Percentiles rank a stretch among this genome's conserved stretches.
phyloP scores from a whole-genome alignment of 495 filamentous ascomycete genomes.

The Hyaloscypha bicolor region DNA sequence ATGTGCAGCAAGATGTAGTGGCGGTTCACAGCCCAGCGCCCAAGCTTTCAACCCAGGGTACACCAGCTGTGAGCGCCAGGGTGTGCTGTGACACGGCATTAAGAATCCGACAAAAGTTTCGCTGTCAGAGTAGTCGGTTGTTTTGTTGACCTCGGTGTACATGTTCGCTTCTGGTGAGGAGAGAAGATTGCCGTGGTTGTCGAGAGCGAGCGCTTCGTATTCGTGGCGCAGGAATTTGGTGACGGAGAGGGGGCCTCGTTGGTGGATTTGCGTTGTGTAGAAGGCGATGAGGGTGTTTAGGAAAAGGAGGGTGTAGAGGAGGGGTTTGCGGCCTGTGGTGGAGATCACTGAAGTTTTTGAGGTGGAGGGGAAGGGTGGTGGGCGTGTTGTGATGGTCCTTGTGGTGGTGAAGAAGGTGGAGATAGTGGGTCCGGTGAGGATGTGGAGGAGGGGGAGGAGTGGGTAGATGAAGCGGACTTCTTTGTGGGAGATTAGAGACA shows the following conservation, averaged over 20 bases:
- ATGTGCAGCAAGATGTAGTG: slow-evolving; percentile 59
- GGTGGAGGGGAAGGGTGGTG: slow-evolving; percentile 24
- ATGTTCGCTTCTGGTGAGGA: slow-evolving; percentile 21
- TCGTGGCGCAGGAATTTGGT: slow-evolving; percentile 72
- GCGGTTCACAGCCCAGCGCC: slow-evolving; percentile 91
- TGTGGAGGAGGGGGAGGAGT: slow-evolving; percentile 80
- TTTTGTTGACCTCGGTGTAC: slow-evolving; percentile 20
- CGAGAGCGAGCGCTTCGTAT: slow-evolving; percentile 49
- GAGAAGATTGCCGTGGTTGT: slow-evolving; percentile 16
- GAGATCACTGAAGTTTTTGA: slow-evolving; percentile 25
- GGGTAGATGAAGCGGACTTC: slow-evolving; percentile 98
- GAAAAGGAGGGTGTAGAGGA: slow-evolving; percentile 60
- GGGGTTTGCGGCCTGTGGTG: slow-evolving; percentile 48
- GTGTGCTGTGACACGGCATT: slow-evolving; percentile 97
- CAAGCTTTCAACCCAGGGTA: slow-evolving; percentile 75
- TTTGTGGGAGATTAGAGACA: slow-evolving; percentile 90
- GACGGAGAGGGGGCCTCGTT: slow-evolving; percentile 73
- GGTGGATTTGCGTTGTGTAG: slow-evolving; percentile 77
- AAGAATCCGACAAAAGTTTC: slow-evolving; percentile 80
- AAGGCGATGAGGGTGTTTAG: slow-evolving; percentile 70
- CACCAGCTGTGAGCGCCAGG: slow-evolving; percentile 90
- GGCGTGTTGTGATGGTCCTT: slow-evolving; percentile 16
- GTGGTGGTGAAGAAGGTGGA: slow-evolving; percentile 60
- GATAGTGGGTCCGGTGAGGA: slow-evolving; percentile 71
- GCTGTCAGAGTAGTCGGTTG: slow-evolving; percentile 33